Conservation (phyloP, 176 grass and related monocot species). For the Oryza meyeriana region DNA sequence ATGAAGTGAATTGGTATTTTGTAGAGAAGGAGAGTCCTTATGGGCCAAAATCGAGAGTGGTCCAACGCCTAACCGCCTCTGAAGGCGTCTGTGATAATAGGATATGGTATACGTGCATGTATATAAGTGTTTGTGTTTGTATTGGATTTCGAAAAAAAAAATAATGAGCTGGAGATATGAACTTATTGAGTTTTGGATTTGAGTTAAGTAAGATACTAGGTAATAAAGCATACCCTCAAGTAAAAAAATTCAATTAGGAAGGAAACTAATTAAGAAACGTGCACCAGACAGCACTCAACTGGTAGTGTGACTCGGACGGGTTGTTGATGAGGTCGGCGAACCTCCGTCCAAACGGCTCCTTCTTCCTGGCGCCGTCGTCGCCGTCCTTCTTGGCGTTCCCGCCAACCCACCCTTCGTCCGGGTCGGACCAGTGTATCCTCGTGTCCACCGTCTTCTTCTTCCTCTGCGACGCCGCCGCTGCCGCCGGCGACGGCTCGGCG, state of each 20-base stretch:
- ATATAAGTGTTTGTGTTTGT: no score
- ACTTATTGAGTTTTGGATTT: no score
- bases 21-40: no score
- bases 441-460: conserved; percentile 83
- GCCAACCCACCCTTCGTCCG: conserved; percentile 85
- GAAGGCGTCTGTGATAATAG: no score
- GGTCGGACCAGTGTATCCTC: conserved; percentile 84
- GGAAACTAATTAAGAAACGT: neutral
- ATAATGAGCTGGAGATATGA: no score
- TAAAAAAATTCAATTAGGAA: neutral
- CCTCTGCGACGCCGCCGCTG: conserved; percentile 11
- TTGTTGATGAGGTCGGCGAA: conserved; percentile 85
- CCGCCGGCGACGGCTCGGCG: conserved; percentile 30
- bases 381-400: conserved; percentile 47
- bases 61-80: no score
- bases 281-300: conserved; percentile 40
- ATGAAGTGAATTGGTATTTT: no score
- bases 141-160: no score
- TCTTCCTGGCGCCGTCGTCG: conserved; percentile 6
- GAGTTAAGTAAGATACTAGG: no score
- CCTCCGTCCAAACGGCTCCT: conserved; percentile 40
- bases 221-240: no score
- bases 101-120: no score
- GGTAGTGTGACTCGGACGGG: conserved; percentile 68
- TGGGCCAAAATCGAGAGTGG: no score